phyloP scores from a whole-genome alignment of 495 filamentous ascomycete genomes.

The Lepidopterella palustris region DNA sequence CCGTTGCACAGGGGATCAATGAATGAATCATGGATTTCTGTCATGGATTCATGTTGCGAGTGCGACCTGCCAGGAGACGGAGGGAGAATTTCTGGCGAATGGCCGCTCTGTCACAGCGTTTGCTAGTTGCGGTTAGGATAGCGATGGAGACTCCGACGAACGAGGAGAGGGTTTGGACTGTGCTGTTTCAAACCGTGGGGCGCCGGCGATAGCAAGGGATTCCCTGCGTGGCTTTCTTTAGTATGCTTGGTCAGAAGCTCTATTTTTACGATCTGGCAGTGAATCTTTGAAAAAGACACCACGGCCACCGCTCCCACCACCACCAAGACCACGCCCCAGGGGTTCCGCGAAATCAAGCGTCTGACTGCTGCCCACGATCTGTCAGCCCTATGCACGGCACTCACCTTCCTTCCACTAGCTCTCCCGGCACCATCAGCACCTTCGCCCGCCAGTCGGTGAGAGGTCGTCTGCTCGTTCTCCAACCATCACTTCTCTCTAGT shows the following conservation, averaged over 20 bases:
- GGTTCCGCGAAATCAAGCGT: constrained; percentile 23
- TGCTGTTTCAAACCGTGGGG: no score
- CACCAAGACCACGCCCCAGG: constrained; percentile 17
- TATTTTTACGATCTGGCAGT: constrained; percentile 23
- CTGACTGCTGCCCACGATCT: constrained; percentile 16
- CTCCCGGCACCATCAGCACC: constrained; percentile 27
- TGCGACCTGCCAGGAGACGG: no score
- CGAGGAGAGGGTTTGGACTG: neutral
- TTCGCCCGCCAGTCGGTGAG: constrained; percentile 25
- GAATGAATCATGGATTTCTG: no score
- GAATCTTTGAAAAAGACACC: neutral
- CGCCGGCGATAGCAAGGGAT: neutral
- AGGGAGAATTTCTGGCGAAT: no score
- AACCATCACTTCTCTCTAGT: neutral
- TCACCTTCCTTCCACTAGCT: constrained; percentile 14
- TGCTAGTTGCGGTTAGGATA: constrained; percentile 13
- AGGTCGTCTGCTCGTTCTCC: constrained; percentile 10
- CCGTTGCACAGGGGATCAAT: neutral
- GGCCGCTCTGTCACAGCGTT: constrained; percentile 15
- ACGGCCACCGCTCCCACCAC: neutral
- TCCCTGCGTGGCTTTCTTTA: neutral
- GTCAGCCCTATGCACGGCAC: constrained; percentile 29
- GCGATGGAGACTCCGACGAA: neutral
- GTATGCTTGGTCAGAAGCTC: constrained; percentile 18
- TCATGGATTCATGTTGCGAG: no score